Evolutionary conservation across 1,284 basidiomycete species (phyloP), one percentile per base, ranked within the genome.

Genomic region (Mixia osmundae): DNA sequence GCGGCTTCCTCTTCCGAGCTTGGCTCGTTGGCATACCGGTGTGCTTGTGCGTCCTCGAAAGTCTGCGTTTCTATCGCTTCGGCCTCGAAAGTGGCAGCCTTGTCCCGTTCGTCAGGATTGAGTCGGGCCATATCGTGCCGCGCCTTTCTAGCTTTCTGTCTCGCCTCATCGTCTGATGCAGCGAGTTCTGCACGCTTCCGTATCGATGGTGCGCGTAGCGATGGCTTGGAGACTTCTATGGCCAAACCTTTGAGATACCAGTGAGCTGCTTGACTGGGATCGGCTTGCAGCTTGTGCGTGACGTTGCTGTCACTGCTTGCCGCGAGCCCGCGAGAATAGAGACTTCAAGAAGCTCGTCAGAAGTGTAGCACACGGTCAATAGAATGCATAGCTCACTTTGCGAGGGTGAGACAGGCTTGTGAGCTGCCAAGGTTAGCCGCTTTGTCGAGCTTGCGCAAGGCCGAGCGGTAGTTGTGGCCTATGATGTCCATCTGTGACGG

Each of bases 401-500:
- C 49, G 2, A 49, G 32, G 10, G 45, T 46, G 0, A 44, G 34
- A 21, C 49, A 50, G 3, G 44, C 49, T 0, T 41, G 35, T 2
- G 42, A 38, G n/a, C 41, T 44, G 5, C 38, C 38, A 5, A 30
- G 26, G 1, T 20, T 27, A 14, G 42, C 46, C 0, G 49, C 47
- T 5, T 20, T 39, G 15, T 41, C 37, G 8, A 47, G 30, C 26
- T 37, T 40, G 5, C 1, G 3, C 7, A 42, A 29, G 3, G 45
- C 49, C 7, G 38, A 33, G 2, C 33, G 9, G 9, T 38, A 29
- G 8, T 38, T 30, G 36, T 47, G 47, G 3, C 34, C 31, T 18
- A 50, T 47, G 20, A 49, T 20, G 9, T 40, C 45, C 40, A 44
- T 43, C 47, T 49, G 38, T 18, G 34, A n/a, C n/a, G 12, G 14